Percentiles rank a stretch among this genome's conserved stretches.
These are phyloP conservation scores for Ganoderma resinaceum DNA, from an alignment of 1,284 basidiomycete species.

Conservation along the genomic window DNA sequence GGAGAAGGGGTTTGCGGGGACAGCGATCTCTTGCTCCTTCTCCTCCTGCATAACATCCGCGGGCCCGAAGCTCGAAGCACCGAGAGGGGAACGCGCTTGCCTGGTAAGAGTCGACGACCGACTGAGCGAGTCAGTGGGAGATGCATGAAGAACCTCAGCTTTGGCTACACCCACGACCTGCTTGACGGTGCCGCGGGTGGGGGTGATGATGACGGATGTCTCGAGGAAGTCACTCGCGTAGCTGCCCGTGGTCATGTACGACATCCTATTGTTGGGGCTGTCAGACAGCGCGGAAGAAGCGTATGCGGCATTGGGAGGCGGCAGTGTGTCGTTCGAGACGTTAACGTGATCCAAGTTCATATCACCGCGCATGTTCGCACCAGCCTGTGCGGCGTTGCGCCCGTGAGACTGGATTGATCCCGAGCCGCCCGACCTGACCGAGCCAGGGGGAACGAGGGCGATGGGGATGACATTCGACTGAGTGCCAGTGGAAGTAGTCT, in stretches of 20 bases:
- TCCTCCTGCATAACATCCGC: constrained; percentile 62
- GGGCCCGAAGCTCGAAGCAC: constrained; percentile 76
- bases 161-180: constrained; percentile 79
- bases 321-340: constrained; percentile 60
- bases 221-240: constrained; percentile 82
- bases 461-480: constrained; percentile 88
- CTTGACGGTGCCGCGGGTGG: constrained; percentile 66
- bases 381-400: constrained; percentile 22
- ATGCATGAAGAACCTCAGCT: constrained; percentile 77
- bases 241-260: constrained; percentile 76
- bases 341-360: constrained; percentile 58
- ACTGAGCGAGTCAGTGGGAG: constrained; percentile 44
- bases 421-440: constrained; percentile 40
- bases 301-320: constrained; percentile 44
- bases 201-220: constrained; percentile 81
- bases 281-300: constrained; percentile 59
- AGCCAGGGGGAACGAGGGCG: constrained; percentile 73
- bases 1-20: constrained; percentile 65
- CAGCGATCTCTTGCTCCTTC: constrained; percentile 46
- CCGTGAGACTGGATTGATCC: constrained; percentile 44
- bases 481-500: constrained; percentile 72
- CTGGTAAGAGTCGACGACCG: constrained; percentile 41
- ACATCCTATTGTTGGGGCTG: constrained; percentile 58
- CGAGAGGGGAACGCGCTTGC: constrained; percentile 68
- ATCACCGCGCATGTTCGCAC: constrained; percentile 16